Evolutionary conservation across 2,329 filamentous ascomycete genomes (phyloP).

Genomic region (Dothideomycetidae sp.): DNA sequence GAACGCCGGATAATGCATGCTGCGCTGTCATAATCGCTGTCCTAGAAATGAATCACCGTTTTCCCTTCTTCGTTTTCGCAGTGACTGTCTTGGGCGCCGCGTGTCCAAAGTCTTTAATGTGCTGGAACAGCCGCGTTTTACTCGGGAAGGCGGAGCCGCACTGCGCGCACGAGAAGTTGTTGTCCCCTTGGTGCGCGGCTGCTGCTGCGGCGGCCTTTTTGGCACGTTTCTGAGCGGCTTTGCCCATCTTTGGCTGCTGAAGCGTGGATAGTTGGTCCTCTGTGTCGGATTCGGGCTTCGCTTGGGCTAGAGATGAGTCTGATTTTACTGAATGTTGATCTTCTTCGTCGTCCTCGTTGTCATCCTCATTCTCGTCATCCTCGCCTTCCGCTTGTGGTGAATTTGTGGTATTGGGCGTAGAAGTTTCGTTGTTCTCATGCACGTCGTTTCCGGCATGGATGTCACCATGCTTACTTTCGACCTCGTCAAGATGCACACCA

Average conservation of each 20-base stretch:
- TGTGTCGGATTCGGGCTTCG: not conserved
- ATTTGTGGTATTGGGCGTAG: too few relatives aligned
- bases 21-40: too few relatives aligned
- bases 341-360: constrained; percentile 29
- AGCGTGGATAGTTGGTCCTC: not conserved
- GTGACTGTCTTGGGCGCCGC: constrained; percentile 34
- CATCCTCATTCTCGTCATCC: constrained; percentile 7
- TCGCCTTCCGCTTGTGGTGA: not conserved
- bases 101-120: constrained; percentile 53
- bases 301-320: not conserved
- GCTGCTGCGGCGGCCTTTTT: constrained; percentile 31
- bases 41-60: too few relatives aligned
- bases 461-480: constrained; percentile 8
- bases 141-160: constrained; percentile 69
- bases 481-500: constrained; percentile 13
- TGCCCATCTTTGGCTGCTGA: constrained; percentile 27
- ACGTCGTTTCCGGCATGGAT: not conserved
- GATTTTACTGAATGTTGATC: constrained; percentile 27
- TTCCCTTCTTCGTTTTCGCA: constrained; percentile 20
- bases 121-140: constrained; percentile 57
- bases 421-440: too few relatives aligned
- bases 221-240: constrained; percentile 33
- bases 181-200: constrained; percentile 17
- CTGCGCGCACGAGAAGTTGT: constrained; percentile 55
- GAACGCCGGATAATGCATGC: too few relatives aligned